Percentiles rank a stretch among this genome's conserved stretches.
phyloP scores from a whole-genome alignment of 164 flowering plant species.

The Cinnamomum chago region DNA sequence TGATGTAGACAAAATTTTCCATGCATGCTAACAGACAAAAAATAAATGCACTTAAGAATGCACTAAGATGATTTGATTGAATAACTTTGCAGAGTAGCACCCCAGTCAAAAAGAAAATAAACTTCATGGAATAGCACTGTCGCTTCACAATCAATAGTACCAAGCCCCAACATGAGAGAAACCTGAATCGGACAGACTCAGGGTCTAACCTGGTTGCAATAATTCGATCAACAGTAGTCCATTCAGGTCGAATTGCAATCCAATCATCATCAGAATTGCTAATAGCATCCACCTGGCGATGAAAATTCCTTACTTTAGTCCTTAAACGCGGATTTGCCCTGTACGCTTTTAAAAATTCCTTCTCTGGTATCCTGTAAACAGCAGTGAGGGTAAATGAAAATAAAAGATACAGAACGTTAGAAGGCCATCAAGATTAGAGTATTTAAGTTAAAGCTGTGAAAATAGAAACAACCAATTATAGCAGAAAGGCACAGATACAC shows the following conservation, averaged over 20 bases:
- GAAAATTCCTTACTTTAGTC: constrained; percentile 84
- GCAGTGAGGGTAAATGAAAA: background rate
- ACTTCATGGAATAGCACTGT: background rate
- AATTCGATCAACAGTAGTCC: constrained; percentile 96
- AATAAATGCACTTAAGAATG: too few species aligned
- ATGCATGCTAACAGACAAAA: too few species aligned
- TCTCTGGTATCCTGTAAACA: constrained; percentile 82
- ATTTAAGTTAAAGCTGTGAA: background rate
- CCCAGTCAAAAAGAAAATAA: too few species aligned
- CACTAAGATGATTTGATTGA: too few species aligned
- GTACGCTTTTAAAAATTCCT: constrained; percentile 84
- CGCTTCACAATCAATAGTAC: background rate
- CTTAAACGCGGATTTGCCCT: constrained; percentile 74
- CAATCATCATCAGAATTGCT: constrained; percentile 78
- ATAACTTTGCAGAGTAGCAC: too few species aligned
- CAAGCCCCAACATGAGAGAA: background rate
- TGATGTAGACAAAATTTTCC: too few species aligned
- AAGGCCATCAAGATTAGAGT: too few species aligned
- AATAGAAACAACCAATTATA: background rate
- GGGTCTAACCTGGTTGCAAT: constrained; percentile 72
- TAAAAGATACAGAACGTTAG: background rate
- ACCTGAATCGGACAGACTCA: background rate
- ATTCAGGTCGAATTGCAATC: constrained; percentile 88
- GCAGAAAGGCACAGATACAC: too few species aligned
- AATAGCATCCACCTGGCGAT: constrained; percentile 54